Conservation (phyloP, 495 filamentous ascomycete species). For the Hypoxylon fuscum region DNA sequence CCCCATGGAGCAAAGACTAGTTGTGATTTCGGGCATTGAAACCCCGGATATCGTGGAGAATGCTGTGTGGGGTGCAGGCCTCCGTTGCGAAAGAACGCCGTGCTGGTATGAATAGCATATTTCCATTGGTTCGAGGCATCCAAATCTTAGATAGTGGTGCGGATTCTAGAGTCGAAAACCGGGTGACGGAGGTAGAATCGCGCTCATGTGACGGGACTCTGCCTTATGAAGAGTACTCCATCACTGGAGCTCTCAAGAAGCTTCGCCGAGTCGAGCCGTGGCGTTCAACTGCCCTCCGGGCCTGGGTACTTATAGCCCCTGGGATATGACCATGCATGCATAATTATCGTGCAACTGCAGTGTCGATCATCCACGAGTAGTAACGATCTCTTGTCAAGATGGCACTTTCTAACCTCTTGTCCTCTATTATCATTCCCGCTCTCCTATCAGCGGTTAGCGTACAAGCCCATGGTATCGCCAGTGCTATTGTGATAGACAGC, state of each 20-base stretch:
- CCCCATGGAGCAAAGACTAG: conserved; percentile 25
- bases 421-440: conserved; percentile 25
- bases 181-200: conserved; percentile 1
- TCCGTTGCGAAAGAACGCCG: neutral
- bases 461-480: conserved; percentile 43
- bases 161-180: conserved; percentile 10
- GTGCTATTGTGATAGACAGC: conserved; percentile 38
- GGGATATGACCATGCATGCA: neutral
- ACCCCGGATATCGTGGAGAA: conserved; percentile 13
- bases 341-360: neutral
- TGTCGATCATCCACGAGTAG: conserved; percentile 17
- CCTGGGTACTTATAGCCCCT: conserved; percentile 15
- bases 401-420: conserved; percentile 19
- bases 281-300: neutral
- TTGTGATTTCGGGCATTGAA: conserved; percentile 18
- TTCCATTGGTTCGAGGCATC: conserved; percentile 7
- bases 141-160: conserved; percentile 15
- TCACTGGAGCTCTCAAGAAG: conserved; percentile 10
- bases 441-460: conserved; percentile 32
- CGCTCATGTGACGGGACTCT: conserved; percentile 6
- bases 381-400: conserved; percentile 23
- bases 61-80: neutral
- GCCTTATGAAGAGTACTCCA: conserved; percentile 20
- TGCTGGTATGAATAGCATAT: conserved; percentile 2
- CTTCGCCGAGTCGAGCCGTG: conserved; percentile 5